phyloP scores from a whole-genome alignment of 495 filamentous ascomycete species.

The Haplographium delicatum region DNA sequence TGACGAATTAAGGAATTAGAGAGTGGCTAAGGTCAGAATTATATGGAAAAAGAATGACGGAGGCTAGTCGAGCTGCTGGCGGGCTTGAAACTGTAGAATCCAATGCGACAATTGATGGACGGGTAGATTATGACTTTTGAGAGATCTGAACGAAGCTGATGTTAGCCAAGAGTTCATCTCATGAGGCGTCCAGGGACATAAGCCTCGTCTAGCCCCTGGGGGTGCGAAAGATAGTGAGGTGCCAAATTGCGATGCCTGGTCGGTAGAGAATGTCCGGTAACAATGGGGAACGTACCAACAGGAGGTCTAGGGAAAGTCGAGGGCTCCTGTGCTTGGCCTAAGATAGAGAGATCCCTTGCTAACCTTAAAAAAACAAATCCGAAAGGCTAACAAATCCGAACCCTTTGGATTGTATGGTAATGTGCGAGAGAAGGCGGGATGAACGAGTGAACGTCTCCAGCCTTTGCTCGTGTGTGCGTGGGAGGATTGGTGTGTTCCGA shows the following conservation, averaged over 20 bases:
- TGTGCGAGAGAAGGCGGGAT: constrained; percentile 21
- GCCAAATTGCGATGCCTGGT: too few species aligned
- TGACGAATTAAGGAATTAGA: constrained; percentile 25
- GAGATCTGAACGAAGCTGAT: constrained; percentile 11
- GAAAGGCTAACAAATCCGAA: constrained; percentile 11
- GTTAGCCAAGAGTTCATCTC: constrained; percentile 1
- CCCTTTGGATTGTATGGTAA: constrained; percentile 15
- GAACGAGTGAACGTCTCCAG: constrained; percentile 32
- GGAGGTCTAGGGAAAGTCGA: constrained; percentile 15
- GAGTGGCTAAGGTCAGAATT: constrained; percentile 22
- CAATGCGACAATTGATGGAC: constrained; percentile 13
- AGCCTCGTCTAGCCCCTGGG: not conserved
- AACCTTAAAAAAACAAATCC: constrained; percentile 10
- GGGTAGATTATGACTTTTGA: constrained; percentile 17
- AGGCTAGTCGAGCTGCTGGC: constrained; percentile 20
- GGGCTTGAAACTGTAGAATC: not conserved
- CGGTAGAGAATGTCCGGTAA: constrained; percentile 11
- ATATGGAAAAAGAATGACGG: constrained; percentile 24
- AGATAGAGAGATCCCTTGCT: constrained; percentile 19
- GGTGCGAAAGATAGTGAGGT: not conserved
- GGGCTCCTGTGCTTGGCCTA: constrained; percentile 4
- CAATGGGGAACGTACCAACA: constrained; percentile 18
- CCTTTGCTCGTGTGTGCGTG: constrained; percentile 16
- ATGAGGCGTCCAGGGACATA: constrained; percentile 1
- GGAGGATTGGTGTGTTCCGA: constrained; percentile 19